Conservation (phyloP, 495 filamentous ascomycete species). For the Xylaria grammica region DNA sequence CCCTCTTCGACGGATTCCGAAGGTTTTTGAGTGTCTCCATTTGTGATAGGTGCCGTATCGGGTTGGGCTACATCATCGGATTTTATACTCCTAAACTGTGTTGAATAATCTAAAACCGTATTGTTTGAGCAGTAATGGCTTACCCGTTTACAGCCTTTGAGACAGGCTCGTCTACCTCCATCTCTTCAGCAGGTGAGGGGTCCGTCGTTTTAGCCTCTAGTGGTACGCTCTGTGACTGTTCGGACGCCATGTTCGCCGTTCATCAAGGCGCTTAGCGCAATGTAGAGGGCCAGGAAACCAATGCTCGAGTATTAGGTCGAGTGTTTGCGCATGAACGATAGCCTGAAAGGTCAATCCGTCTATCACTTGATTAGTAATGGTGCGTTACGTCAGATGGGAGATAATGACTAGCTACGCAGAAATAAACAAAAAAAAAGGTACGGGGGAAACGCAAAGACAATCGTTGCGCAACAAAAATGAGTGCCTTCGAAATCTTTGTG, state of each 20-base stretch:
- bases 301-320: background rate
- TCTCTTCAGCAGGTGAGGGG: constrained; percentile 22
- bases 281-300: background rate
- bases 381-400: background rate
- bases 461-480: background rate
- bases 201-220: constrained; percentile 23
- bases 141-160: constrained; percentile 28
- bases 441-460: background rate
- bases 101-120: constrained; percentile 3
- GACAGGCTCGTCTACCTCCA: constrained; percentile 24
- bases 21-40: constrained; percentile 28
- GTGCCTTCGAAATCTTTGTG: background rate
- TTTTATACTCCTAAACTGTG: constrained; percentile 31
- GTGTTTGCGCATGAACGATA: constrained; percentile 11
- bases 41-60: constrained; percentile 30
- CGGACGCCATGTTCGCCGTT: constrained; percentile 39
- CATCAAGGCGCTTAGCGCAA: constrained; percentile 18
- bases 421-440: background rate
- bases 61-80: constrained; percentile 33
- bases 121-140: constrained; percentile 28
- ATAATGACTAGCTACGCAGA: background rate
- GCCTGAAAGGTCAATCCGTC: background rate
- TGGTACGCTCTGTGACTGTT: constrained; percentile 31
- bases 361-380: background rate
- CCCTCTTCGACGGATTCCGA: constrained; percentile 20